Conservation (phyloP, 2,329 filamentous ascomycete species). For the Ceratocystis eucalypticola region DNA sequence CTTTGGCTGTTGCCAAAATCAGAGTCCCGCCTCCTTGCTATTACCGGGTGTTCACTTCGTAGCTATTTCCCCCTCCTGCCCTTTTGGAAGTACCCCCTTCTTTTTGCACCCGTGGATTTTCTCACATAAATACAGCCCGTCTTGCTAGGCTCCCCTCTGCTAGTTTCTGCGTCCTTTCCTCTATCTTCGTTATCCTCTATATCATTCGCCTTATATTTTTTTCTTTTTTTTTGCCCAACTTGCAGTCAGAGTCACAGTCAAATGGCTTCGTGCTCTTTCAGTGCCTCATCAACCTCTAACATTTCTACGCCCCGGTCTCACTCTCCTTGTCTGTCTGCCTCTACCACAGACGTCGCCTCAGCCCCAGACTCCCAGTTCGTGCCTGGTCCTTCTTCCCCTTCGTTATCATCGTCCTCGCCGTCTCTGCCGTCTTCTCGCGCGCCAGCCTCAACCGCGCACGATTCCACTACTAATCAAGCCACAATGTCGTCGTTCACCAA, state of each 20-base stretch:
- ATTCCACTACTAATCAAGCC: conserved; percentile 38
- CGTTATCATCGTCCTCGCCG: not conserved
- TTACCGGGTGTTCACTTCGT: not conserved
- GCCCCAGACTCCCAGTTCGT: conserved; percentile 36
- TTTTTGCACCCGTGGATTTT: not conserved
- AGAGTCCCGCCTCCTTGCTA: conserved; percentile 3
- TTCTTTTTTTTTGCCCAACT: not conserved
- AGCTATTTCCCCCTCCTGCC: not conserved
- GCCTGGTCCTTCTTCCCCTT: conserved; percentile 25
- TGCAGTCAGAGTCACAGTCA: not conserved
- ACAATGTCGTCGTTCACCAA: conserved; percentile 39
- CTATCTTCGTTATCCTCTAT: not conserved
- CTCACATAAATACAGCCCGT: not conserved
- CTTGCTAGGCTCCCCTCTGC: conserved; percentile 1
- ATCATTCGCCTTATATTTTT: not conserved
- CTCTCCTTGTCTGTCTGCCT: conserved; percentile 26
- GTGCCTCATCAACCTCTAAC: conserved; percentile 34
- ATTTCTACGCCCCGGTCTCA: conserved; percentile 42
- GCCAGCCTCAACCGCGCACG: conserved; percentile 35
- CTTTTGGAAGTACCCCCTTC: not conserved
- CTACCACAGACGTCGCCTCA: conserved; percentile 26
- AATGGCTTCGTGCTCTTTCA: conserved; percentile 27
- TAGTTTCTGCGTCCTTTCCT: not conserved
- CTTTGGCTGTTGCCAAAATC: not conserved
- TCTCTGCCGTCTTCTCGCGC: conserved; percentile 23